Conservation (phyloP, 352 stramenopile species). For the Phytophthora macrochlamydospora region DNA sequence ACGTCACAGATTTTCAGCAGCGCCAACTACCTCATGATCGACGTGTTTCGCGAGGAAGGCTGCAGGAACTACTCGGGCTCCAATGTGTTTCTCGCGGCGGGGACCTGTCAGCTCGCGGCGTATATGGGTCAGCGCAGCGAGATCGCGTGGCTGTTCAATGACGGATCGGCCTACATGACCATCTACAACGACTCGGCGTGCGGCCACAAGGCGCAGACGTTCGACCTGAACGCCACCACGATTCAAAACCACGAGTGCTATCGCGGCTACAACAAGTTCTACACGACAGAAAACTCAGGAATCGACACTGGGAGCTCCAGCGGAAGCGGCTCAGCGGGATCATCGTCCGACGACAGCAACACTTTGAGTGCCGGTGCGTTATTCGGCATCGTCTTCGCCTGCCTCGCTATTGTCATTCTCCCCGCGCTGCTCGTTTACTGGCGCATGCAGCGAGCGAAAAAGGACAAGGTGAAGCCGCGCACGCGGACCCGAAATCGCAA, state of each 20-base stretch:
- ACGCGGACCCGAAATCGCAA: background rate
- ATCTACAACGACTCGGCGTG: slow-evolving; percentile 49
- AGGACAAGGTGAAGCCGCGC: slow-evolving; percentile 10
- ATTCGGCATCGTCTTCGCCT: slow-evolving; percentile 37
- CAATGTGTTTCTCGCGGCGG: slow-evolving; percentile 38
- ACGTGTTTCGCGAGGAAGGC: slow-evolving; percentile 27
- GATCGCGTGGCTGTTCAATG: slow-evolving; percentile 39
- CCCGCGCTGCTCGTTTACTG: slow-evolving; percentile 34
- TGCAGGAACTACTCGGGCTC: slow-evolving; percentile 34
- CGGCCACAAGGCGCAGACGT: slow-evolving; percentile 28
- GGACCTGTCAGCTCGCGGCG: slow-evolving; percentile 43
- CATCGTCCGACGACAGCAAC: slow-evolving; percentile 18
- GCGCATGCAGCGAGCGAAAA: slow-evolving; percentile 23
- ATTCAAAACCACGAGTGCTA: slow-evolving; percentile 33
- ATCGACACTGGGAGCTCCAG: slow-evolving; percentile 5
- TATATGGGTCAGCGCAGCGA: slow-evolving; percentile 38
- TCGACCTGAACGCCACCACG: slow-evolving; percentile 29
- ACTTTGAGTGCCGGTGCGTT: slow-evolving; percentile 23
- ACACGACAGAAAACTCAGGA: slow-evolving; percentile 33
- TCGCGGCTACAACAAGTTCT: slow-evolving; percentile 41
- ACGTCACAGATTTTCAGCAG: slow-evolving; percentile 36
- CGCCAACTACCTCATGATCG: slow-evolving; percentile 46
- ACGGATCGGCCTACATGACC: slow-evolving; percentile 43
- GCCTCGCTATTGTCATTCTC: slow-evolving; percentile 31
- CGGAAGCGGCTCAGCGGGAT: slow-evolving; percentile 11